Conservation (phyloP, 2,329 filamentous ascomycete genomes). For the Pyrenophora graminea region DNA sequence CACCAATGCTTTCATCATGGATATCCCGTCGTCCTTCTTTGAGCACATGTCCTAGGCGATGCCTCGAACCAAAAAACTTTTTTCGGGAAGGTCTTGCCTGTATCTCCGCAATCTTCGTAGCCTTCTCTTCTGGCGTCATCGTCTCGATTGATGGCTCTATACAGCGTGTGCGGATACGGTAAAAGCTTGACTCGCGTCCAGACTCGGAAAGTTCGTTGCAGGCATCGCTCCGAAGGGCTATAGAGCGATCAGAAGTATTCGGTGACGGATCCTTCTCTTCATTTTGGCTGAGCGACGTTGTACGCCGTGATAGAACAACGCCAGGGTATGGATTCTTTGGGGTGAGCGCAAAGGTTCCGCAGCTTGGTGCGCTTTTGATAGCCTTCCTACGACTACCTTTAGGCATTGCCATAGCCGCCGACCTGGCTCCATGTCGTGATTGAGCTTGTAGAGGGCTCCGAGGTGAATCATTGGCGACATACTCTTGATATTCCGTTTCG, state of each 20-base stretch:
- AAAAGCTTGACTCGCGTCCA: constrained; percentile 13
- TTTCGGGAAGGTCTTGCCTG: constrained; percentile 44
- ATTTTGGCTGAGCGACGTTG: not conserved
- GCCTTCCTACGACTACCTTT: not conserved
- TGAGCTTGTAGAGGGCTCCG: not conserved
- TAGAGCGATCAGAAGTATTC: constrained; percentile 11
- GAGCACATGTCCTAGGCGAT: constrained; percentile 24
- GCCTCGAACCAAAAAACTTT: constrained; percentile 23
- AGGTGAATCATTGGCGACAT: not conserved
- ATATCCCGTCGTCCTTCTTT: constrained; percentile 15
- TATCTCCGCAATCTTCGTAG: constrained; percentile 30
- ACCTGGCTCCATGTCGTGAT: not conserved
- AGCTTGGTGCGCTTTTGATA: not conserved
- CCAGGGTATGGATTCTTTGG: not conserved
- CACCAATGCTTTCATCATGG: constrained; percentile 24
- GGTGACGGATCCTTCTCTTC: not conserved
- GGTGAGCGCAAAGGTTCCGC: not conserved
- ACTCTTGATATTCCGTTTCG: constrained; percentile 3
- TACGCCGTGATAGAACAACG: not conserved
- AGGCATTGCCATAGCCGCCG: not conserved
- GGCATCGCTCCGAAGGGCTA: not conserved
- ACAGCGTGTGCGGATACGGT: constrained; percentile 10
- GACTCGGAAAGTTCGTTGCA: not conserved
- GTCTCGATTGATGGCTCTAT: constrained; percentile 13
- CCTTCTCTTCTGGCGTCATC: constrained; percentile 28